Conservation (phyloP, 805 yeast species). For the Pichia scutulata region DNA sequence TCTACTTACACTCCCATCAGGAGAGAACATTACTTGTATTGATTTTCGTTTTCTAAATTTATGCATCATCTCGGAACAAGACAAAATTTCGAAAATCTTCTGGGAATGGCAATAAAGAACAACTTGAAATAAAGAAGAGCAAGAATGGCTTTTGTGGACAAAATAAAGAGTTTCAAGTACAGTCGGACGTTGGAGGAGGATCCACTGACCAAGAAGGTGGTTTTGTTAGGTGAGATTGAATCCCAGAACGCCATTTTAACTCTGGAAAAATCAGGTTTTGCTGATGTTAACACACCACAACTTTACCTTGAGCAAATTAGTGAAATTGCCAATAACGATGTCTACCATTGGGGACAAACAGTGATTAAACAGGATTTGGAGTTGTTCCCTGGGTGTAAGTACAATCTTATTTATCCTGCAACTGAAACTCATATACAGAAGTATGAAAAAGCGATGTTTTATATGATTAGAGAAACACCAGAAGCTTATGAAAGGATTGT, state of each 20-base stretch:
- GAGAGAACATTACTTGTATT: background rate
- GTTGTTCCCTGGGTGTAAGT: constrained; percentile 51
- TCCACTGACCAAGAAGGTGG: constrained; percentile 60
- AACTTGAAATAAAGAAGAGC: background rate
- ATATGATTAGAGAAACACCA: constrained; percentile 74
- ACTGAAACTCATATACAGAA: constrained; percentile 77
- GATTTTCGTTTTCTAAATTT: too few species aligned
- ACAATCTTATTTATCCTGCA: constrained; percentile 83
- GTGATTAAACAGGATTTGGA: constrained; percentile 40
- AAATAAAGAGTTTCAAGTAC: constrained; percentile 36
- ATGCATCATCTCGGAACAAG: background rate
- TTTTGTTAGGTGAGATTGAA: constrained; percentile 60
- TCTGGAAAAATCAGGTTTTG: constrained; percentile 67
- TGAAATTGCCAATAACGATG: constrained; percentile 63
- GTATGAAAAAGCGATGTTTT: constrained; percentile 52
- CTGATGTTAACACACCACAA: background rate
- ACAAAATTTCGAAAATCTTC: background rate
- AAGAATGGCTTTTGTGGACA: background rate
- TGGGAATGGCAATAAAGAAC: background rate
- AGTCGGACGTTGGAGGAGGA: constrained; percentile 44
- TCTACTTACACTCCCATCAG: background rate
- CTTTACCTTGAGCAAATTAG: constrained; percentile 19
- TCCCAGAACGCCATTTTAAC: constrained; percentile 57
- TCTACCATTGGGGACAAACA: constrained; percentile 70
- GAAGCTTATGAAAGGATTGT: constrained; percentile 55